A percentile compares a stretch with the other conserved stretches of the same genome.
Evolutionary conservation across 2,329 filamentous ascomycete genomes (phyloP).

Genomic region (Xylariaceae sp.): DNA sequence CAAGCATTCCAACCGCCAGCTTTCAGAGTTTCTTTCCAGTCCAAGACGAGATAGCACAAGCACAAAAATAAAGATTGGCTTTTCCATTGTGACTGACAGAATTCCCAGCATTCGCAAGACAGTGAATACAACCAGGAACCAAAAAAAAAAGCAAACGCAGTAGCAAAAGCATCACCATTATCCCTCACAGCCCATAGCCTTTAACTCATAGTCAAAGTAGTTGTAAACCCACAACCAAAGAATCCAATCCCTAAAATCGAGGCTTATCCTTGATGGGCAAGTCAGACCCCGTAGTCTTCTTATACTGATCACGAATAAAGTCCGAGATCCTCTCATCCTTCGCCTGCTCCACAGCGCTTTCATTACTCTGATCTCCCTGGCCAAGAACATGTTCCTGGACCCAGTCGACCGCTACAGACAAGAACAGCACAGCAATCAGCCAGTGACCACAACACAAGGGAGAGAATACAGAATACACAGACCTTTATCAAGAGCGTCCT

Average conservation of each 20-base stretch:
- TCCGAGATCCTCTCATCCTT: slow-evolving; percentile 78
- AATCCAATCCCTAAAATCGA: slow-evolving; percentile 26
- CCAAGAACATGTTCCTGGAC: slow-evolving; percentile 73
- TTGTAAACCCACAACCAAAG: too few relatives aligned
- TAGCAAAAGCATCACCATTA: too few relatives aligned
- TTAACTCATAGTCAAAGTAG: too few relatives aligned
- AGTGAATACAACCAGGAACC: too few relatives aligned
- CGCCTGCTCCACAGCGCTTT: slow-evolving; percentile 70
- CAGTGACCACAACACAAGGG: neutral
- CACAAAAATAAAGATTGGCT: too few relatives aligned
- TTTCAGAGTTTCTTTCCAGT: too few relatives aligned
- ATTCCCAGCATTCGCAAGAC: neutral
- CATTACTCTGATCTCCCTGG: slow-evolving; percentile 67
- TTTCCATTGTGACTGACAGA: neutral
- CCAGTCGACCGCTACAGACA: slow-evolving; percentile 64
- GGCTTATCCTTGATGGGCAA: slow-evolving; percentile 68
- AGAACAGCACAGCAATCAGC: neutral
- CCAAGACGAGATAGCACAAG: too few relatives aligned
- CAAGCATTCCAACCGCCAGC: too few relatives aligned
- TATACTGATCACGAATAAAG: slow-evolving; percentile 68
- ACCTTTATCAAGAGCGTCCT: slow-evolving; percentile 82
- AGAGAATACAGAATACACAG: slow-evolving; percentile 1
- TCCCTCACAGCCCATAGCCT: too few relatives aligned
- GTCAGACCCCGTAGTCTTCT: slow-evolving; percentile 62
- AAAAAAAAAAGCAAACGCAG: too few relatives aligned